Evolutionary conservation across 2,329 filamentous ascomycete species (phyloP).

Genomic region (Pseudocercospora fuligena): DNA sequence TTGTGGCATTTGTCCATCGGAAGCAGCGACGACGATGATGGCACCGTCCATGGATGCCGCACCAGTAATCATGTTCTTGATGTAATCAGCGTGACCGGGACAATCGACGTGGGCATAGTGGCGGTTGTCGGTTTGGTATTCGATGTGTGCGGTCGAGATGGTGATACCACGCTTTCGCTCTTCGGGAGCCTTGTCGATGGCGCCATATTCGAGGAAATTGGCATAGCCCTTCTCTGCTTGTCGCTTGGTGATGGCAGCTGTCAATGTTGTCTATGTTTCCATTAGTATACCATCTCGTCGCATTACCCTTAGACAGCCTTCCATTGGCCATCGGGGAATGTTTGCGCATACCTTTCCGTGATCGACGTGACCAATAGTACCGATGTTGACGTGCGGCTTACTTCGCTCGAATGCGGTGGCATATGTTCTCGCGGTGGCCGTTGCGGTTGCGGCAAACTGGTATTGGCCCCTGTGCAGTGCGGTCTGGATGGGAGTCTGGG

Average conservation of each 20-base stretch:
- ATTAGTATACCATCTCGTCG: slow-evolving; percentile 17
- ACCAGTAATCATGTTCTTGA: slow-evolving; percentile 99
- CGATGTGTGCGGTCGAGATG: slow-evolving; percentile 97
- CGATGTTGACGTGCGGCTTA: slow-evolving; percentile 99
- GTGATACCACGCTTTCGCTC: slow-evolving; percentile 99
- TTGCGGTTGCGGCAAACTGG: slow-evolving; percentile 66
- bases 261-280: slow-evolving; percentile 80
- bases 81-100: slow-evolving; percentile 99
- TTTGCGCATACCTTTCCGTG: slow-evolving; percentile 82
- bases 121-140: slow-evolving; percentile 90
- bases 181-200: slow-evolving; percentile 98
- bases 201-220: slow-evolving; percentile 93
- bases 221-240: slow-evolving; percentile 94
- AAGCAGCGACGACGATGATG: slow-evolving; percentile 97
- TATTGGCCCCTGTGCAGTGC: slow-evolving; percentile 67
- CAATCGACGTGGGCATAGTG: slow-evolving; percentile 99
- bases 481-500: slow-evolving; percentile 77
- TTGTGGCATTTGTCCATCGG: slow-evolving; percentile 99
- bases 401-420: slow-evolving; percentile 76
- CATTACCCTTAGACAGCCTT: neutral
- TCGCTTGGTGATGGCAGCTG: slow-evolving; percentile 97
- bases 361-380: slow-evolving; percentile 99
- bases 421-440: slow-evolving; percentile 54
- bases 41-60: slow-evolving; percentile 99
- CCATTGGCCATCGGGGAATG: neutral